Percentiles rank a stretch among this genome's conserved stretches.
Evolutionary conservation across 495 filamentous ascomycete genomes (phyloP).

Genomic region (Talaromyces thailandensis): DNA sequence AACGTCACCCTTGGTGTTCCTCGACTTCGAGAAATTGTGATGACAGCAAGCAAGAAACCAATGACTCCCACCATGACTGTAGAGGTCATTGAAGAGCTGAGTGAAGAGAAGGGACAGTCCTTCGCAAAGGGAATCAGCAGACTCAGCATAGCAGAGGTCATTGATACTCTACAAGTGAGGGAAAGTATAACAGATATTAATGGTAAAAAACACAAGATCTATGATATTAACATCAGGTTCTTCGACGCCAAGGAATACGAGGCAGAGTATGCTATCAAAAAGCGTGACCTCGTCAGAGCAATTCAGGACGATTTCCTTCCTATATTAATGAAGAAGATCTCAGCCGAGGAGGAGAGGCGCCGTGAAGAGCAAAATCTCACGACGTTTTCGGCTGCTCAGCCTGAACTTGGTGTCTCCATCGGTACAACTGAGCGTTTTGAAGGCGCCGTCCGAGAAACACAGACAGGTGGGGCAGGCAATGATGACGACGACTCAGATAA

Average conservation of each 20-base stretch:
- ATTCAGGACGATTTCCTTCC: constrained; percentile 76
- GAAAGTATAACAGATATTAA: constrained; percentile 65
- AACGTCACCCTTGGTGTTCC: constrained; percentile 99
- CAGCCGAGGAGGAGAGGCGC: constrained; percentile 73
- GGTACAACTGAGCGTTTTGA: constrained; percentile 51
- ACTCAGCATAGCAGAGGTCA: constrained; percentile 75
- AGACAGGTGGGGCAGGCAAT: constrained; percentile 35
- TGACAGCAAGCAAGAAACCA: constrained; percentile 86
- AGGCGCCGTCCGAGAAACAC: constrained; percentile 26
- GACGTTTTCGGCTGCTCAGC: constrained; percentile 56
- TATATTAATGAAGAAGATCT: constrained; percentile 54
- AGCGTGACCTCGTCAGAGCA: constrained; percentile 63
- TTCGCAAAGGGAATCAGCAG: constrained; percentile 92
- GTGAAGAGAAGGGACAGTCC: constrained; percentile 56
- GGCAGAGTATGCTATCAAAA: constrained; percentile 72
- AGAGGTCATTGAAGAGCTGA: constrained; percentile 62
- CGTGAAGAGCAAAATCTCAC: constrained; percentile 51
- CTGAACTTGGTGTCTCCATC: constrained; percentile 71
- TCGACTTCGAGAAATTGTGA: constrained; percentile 92
- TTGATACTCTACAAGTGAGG: constrained; percentile 71
- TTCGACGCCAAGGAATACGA: constrained; percentile 79
- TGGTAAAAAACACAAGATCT: constrained; percentile 68
- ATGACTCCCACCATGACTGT: constrained; percentile 91
- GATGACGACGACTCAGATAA: constrained; percentile 62
- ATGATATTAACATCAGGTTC: constrained; percentile 70